Evolutionary conservation across 2,329 filamentous ascomycete genomes (phyloP), one percentile per base, ranked within the genome.

Genomic region (Dactylonectria macrodidyma): DNA sequence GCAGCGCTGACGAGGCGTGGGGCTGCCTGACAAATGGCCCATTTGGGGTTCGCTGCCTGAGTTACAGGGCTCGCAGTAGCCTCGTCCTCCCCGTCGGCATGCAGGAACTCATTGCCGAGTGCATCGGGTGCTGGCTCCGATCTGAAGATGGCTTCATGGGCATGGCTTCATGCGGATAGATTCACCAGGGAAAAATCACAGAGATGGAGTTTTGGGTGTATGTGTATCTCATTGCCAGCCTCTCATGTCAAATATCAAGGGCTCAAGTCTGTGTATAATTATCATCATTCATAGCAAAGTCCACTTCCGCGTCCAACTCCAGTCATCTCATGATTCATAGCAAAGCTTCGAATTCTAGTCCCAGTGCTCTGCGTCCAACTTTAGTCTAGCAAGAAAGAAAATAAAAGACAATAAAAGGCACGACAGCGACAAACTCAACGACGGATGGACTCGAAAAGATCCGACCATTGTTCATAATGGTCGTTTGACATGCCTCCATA

Each of bases 11-110:
- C 61, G 24, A 33, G 30, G 50, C 51, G 26, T 52, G 58, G 63
- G 33, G 48, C 67, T 59, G 59, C 50, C 67, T 76, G 74, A 76
- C 74, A 74, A 76, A 76, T 76, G 59, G 48, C 51, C 50, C 41
- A 41, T 63, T 62, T 63, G 50, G 65, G 74, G 74, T 75, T 76
- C 62, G 71, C 61, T 69, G 62, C 62, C 48, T 2, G n/a, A 2
- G 16, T 44, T 8, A 14, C 5, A 19, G 54, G 24, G 30, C 36
- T 12, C 33, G 51, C 2, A 50, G 47, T 50, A 19, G 16, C 50
- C 41, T n/a, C 14, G 41, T 44, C 41, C 14, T 44, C 14, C 16
- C 14, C 14, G 8, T 34, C 50, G 8, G 26, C n/a, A 9, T 34
- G 51, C 51, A 54, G 51, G 50, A 54, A 47, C 34, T 46, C 56